Evolutionary conservation across 768 basidiomycete genomes (phyloP).

Genomic region (Rhizopogon salebrosus): DNA sequence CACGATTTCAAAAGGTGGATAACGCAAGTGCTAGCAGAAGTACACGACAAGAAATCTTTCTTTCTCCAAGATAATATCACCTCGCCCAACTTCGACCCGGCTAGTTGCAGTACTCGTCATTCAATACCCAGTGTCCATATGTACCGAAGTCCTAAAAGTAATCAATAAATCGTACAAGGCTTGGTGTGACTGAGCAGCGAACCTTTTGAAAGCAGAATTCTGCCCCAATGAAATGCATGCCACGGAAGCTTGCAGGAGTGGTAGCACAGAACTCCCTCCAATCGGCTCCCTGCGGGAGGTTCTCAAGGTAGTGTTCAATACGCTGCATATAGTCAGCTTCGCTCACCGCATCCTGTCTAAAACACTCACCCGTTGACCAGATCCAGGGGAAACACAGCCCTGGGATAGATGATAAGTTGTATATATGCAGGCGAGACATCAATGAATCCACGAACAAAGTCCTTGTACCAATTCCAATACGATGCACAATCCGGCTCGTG

Average conservation of each 20-base stretch:
- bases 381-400: constrained; percentile 1
- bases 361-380: neutral
- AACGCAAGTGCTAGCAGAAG: neutral
- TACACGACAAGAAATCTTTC: neutral
- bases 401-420: neutral
- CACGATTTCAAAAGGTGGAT: too few species aligned
- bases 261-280: constrained; percentile 30
- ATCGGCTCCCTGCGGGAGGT: constrained; percentile 20
- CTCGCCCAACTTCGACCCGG: neutral
- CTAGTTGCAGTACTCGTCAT: constrained; percentile 13
- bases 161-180: neutral
- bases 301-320: constrained; percentile 25
- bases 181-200: neutral
- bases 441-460: constrained; percentile 2
- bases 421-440: neutral
- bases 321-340: constrained; percentile 9
- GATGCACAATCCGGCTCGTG: constrained; percentile 23
- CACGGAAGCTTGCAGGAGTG: constrained; percentile 22
- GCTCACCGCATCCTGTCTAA: neutral
- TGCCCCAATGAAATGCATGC: constrained; percentile 19
- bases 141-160: constrained; percentile 12
- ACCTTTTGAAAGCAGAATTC: constrained; percentile 18
- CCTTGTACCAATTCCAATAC: constrained; percentile 20
- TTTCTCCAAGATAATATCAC: too few species aligned
- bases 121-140: constrained; percentile 21